A percentile compares a stretch with the other conserved stretches of the same genome.
Conservation (phyloP, 2,329 filamentous ascomycete genomes). For the Cladosporium sp. region DNA sequence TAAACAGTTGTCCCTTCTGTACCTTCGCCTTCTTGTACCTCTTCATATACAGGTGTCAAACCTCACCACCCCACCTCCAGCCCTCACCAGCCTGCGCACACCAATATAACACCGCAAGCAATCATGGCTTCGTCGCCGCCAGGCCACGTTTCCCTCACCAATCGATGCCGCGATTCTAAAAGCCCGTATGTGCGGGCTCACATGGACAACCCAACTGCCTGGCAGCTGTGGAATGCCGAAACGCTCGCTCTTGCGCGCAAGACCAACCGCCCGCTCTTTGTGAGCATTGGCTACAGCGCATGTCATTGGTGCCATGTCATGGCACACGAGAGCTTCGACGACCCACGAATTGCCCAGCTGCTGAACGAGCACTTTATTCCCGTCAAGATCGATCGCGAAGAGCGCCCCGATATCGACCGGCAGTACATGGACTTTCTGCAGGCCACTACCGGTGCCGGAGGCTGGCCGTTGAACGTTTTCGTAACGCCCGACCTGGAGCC, state of each 20-base stretch:
- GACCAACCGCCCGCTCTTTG: conserved; percentile 82
- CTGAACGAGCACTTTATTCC: conserved; percentile 86
- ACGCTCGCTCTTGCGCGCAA: conserved; percentile 69
- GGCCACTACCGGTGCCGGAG: conserved; percentile 80
- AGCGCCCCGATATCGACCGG: conserved; percentile 85
- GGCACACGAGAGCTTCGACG: conserved; percentile 84
- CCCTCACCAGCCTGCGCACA: neutral
- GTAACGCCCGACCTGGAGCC: conserved; percentile 88
- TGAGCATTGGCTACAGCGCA: conserved; percentile 91
- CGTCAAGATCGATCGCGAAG: conserved; percentile 87
- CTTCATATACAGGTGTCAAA: no score
- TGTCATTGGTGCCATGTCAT: conserved; percentile 93
- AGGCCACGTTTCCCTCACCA: conserved; percentile 31
- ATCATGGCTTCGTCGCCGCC: conserved; percentile 7
- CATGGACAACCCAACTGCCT: conserved; percentile 75
- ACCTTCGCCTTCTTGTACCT: neutral
- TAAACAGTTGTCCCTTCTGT: neutral
- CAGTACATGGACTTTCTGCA: conserved; percentile 99
- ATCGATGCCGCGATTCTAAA: conserved; percentile 54
- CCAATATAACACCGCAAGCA: neutral
- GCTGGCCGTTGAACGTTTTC: conserved; percentile 96
- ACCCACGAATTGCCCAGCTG: conserved; percentile 69
- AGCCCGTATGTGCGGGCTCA: conserved; percentile 68
- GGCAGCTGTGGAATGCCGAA: conserved; percentile 81
- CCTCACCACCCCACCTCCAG: neutral